phyloP scores from a whole-genome alignment of 2,329 filamentous ascomycete species.

The Neofusicoccum cordaticola region DNA sequence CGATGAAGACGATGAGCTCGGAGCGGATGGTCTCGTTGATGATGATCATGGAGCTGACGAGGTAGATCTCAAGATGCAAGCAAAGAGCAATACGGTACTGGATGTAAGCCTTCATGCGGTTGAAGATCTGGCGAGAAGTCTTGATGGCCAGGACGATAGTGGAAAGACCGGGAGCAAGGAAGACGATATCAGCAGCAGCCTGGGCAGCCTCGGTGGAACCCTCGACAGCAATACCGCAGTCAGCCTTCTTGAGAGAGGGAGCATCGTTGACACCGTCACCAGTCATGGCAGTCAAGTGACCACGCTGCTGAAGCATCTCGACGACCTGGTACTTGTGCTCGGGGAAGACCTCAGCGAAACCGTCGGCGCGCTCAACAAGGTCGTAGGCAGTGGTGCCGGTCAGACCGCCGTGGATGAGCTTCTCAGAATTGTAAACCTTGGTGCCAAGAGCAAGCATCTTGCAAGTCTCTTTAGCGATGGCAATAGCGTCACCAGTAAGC shows the following conservation, averaged over 20 bases:
- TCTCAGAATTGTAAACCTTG: slow-evolving; percentile 78
- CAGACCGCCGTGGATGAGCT: slow-evolving; percentile 73
- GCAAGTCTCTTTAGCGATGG: slow-evolving; percentile 78
- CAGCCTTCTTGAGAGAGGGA: slow-evolving; percentile 70
- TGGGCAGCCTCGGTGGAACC: slow-evolving; percentile 70
- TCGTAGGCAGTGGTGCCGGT: slow-evolving; percentile 71
- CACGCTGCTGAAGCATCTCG: slow-evolving; percentile 71
- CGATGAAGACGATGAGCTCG: slow-evolving; percentile 75
- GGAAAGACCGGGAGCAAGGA: slow-evolving; percentile 68
- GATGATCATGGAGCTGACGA: slow-evolving; percentile 75
- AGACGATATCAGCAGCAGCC: slow-evolving; percentile 71
- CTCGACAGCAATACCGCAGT: slow-evolving; percentile 72
- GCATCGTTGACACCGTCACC: slow-evolving; percentile 74
- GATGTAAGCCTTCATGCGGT: slow-evolving; percentile 75
- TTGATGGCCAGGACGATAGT: slow-evolving; percentile 73
- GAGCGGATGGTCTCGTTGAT: slow-evolving; percentile 72
- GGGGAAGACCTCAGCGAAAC: slow-evolving; percentile 72
- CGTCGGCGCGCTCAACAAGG: slow-evolving; percentile 71
- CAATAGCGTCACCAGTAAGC: slow-evolving; percentile 77
- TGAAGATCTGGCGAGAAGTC: slow-evolving; percentile 72
- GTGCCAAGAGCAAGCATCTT: slow-evolving; percentile 77
- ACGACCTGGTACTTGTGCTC: slow-evolving; percentile 76
- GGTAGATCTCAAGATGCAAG: slow-evolving; percentile 72
- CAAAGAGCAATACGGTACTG: slow-evolving; percentile 75
- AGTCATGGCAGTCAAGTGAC: slow-evolving; percentile 72